phyloP scores from a whole-genome alignment of 306 rosid species.

The Oemleria cerasiformis region DNA sequence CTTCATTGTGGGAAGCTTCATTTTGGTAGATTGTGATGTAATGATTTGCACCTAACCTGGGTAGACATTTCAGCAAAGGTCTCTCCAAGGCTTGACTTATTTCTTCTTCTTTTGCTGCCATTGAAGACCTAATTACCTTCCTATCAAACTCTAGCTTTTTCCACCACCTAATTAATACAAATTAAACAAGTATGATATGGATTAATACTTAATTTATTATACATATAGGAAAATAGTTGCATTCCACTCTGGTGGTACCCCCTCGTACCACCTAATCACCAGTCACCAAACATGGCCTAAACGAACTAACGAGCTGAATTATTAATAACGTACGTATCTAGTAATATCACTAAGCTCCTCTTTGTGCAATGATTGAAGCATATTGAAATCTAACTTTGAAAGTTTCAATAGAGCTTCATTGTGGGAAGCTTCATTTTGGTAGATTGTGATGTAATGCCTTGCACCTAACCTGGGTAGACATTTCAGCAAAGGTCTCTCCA shows the following conservation, averaged over 20 bases:
- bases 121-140: background rate
- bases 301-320: too few species aligned
- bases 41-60: constrained; percentile 7
- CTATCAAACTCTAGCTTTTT: too few species aligned
- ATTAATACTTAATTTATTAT: too few species aligned
- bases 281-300: too few species aligned
- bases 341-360: constrained; percentile 23
- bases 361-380: constrained; percentile 21
- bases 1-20: constrained; percentile 26
- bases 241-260: too few species aligned
- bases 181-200: too few species aligned
- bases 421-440: constrained; percentile 27
- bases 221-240: too few species aligned
- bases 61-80: background rate
- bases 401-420: constrained; percentile 22
- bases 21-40: constrained; percentile 21
- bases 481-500: background rate
- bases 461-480: constrained; percentile 20
- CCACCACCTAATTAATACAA: too few species aligned
- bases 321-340: constrained; percentile 4
- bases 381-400: constrained; percentile 31
- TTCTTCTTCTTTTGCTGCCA: background rate
- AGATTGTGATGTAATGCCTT: background rate
- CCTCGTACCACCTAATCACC: too few species aligned
- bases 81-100: background rate